These are phyloP conservation scores for Hemileia vastatrix DNA, from an alignment of 1,284 basidiomycete species.

Conservation along the genomic window DNA sequence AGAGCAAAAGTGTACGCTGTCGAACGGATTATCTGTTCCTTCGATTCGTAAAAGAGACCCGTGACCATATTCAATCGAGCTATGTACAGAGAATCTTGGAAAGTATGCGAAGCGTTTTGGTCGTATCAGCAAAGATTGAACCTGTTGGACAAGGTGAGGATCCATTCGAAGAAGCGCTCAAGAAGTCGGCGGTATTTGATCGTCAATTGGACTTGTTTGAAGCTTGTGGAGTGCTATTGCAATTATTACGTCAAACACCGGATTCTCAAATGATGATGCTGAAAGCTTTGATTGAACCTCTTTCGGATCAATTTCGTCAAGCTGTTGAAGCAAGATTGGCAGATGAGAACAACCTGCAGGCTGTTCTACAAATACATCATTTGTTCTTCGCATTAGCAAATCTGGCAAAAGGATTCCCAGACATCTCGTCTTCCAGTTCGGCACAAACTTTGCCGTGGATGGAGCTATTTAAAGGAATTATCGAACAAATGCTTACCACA, in stretches of 20 bases:
- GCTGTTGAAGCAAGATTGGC: conserved; percentile 57
- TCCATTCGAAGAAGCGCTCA: too few relatives aligned
- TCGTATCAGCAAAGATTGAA: too few relatives aligned
- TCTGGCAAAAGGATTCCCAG: conserved; percentile 89
- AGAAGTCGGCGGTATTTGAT: too few relatives aligned
- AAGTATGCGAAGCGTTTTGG: conserved; percentile 52
- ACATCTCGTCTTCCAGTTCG: conserved; percentile 54
- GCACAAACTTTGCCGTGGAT: conserved; percentile 65
- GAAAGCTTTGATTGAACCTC: conserved; percentile 63
- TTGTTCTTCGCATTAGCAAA: conserved; percentile 91
- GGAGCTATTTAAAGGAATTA: conserved; percentile 72
- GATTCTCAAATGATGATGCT: conserved; percentile 21
- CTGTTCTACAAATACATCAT: conserved; percentile 82
- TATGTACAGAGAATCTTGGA: too few relatives aligned
- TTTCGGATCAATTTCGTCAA: conserved; percentile 64
- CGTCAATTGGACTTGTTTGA: too few relatives aligned
- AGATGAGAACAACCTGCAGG: conserved; percentile 54
- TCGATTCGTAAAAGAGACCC: conserved; percentile 77
- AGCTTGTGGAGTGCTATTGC: too few relatives aligned
- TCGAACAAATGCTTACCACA: conserved; percentile 77
- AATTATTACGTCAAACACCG: too few relatives aligned
- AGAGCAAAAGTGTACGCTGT: conserved; percentile 60
- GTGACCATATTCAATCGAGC: conserved; percentile 64
- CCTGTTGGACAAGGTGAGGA: too few relatives aligned
- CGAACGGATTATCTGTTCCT: conserved; percentile 87